phyloP scores from a whole-genome alignment of 2,329 filamentous ascomycete genomes.

The Aspergillus neoniger region DNA sequence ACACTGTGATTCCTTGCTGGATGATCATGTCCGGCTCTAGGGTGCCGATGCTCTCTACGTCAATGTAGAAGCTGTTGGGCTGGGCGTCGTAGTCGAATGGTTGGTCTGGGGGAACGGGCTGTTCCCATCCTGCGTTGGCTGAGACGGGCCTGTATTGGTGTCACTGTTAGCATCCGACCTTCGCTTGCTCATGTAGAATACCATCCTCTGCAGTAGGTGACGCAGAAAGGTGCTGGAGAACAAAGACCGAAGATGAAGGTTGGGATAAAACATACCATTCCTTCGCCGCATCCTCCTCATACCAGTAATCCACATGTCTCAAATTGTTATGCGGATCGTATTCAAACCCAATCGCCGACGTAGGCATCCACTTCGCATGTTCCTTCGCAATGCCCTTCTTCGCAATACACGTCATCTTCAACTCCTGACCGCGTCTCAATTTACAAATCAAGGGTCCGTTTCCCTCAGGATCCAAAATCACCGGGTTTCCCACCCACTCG shows the following conservation, averaged over 20 bases:
- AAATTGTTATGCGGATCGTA: constrained; percentile 98
- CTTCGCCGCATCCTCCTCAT: constrained; percentile 75
- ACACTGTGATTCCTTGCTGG: constrained; percentile 79
- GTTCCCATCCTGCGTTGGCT: constrained; percentile 66
- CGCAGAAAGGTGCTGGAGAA: no score
- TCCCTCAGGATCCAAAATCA: constrained; percentile 79
- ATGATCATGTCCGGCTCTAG: constrained; percentile 89
- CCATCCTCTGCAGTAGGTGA: no score
- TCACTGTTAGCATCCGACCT: neutral
- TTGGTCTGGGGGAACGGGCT: constrained; percentile 76
- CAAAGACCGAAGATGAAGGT: neutral
- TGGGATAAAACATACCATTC: constrained; percentile 69
- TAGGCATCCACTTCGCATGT: constrained; percentile 96
- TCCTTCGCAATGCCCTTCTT: constrained; percentile 99
- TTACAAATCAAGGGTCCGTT: constrained; percentile 87
- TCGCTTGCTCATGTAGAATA: no score
- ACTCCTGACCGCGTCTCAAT: constrained; percentile 82
- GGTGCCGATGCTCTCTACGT: constrained; percentile 85
- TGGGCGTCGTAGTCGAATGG: constrained; percentile 88
- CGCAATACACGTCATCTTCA: constrained; percentile 87
- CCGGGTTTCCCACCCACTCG: constrained; percentile 73
- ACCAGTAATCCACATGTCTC: constrained; percentile 91
- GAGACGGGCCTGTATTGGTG: constrained; percentile 38
- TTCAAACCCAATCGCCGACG: constrained; percentile 89
- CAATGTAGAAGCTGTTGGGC: constrained; percentile 85